Conservation (phyloP, 108 stramenopile species). For the Skeletonema marinoi region DNA sequence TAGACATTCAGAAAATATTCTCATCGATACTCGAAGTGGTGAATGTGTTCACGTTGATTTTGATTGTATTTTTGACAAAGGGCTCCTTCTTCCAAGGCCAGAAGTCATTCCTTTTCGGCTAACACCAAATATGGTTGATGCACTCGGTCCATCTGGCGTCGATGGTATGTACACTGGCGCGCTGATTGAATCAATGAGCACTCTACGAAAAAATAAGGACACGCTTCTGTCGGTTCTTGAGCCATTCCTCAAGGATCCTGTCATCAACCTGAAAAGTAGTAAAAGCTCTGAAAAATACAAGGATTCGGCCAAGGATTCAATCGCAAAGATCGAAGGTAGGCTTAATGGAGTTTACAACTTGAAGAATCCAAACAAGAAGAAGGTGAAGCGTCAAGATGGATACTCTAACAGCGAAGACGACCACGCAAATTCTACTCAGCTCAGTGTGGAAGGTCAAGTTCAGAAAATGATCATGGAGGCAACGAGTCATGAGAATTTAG, state of each 20-base stretch:
- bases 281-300: constrained; percentile 53
- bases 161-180: constrained; percentile 90
- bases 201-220: constrained; percentile 90
- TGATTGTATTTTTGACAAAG: constrained; percentile 99
- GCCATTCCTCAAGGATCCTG: constrained; percentile 94
- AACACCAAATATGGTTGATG: constrained; percentile 98
- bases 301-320: constrained; percentile 18
- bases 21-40: constrained; percentile 92
- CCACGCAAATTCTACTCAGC: constrained; percentile 62
- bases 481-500: constrained; percentile 81
- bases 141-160: constrained; percentile 89
- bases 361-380: constrained; percentile 79
- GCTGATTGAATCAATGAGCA: constrained; percentile 80
- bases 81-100: constrained; percentile 83
- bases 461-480: constrained; percentile 89
- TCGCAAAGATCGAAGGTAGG: constrained; percentile 81
- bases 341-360: constrained; percentile 88
- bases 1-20: constrained; percentile 98
- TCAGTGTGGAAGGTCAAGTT: constrained; percentile 91
- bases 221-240: constrained; percentile 96
- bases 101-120: constrained; percentile 99
- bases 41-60: constrained; percentile 99
- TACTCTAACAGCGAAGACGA: constrained; percentile 56
- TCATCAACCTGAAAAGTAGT: constrained; percentile 84
- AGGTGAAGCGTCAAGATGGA: constrained; percentile 53